Evolutionary conservation across 2,329 filamentous ascomycete species (phyloP), one percentile per base, ranked within the genome.

Genomic region (Penicillium sp.): DNA sequence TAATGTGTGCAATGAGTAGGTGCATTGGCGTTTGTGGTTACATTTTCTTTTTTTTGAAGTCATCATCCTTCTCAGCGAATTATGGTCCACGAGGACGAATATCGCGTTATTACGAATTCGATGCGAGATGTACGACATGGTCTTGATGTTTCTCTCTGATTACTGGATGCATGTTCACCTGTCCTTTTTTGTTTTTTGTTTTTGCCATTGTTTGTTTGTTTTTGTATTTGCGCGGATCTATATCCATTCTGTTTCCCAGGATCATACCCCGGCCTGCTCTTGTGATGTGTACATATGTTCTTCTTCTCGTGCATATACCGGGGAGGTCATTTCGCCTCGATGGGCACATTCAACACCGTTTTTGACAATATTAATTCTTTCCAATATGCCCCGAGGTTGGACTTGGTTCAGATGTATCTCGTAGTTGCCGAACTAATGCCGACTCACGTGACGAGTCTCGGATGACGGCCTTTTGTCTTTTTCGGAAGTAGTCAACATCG

Each of bases 101-200:
- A 58, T 58, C 58, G 61, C 45, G 60, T 64, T 68, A 61, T 67
- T 60, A 69, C 66, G 66, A 71, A 63, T 66, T 67, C 66, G 61
- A 71, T 66, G 67, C 59, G 62, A 64, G 58, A 70, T 71, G 68
- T 69, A 69, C 57, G 56, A 54, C 60, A 61, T 64, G 61, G 54
- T 57, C 61, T 60, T 39, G 44, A 14, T 29, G 21, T 43, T 34
- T 32, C 34, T 51, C 34, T 18, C 18, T 18, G 18, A 18, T 18
- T 18, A 18, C 18, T 18, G 18, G 18, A 18, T 18, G 18, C 18
- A 18, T 18, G 18, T 18, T 18, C 18, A 18, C 18, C 18, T 18
- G 18, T 18, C 18, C 18, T 18, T 18, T 18, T 24, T 59, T 52
- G 38, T 58, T 54, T 58, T 54, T 54, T 41, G 47, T 36, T 56